phyloP scores from a whole-genome alignment of 495 filamentous ascomycete genomes.

The Cetradonia linearis region DNA sequence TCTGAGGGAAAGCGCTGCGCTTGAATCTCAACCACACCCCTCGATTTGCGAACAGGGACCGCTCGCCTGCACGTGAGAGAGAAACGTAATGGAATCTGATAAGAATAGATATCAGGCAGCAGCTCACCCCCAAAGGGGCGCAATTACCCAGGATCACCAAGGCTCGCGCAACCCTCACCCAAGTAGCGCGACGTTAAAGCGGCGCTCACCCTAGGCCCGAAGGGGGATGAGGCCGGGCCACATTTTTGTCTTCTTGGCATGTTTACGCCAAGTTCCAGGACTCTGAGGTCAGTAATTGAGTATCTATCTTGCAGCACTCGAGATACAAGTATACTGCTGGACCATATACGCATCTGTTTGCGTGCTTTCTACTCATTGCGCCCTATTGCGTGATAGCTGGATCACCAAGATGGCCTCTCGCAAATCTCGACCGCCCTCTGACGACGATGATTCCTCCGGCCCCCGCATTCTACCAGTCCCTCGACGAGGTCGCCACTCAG shows the following conservation, averaged over 20 bases:
- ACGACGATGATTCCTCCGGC: conserved; percentile 10
- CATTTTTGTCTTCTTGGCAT: too few species aligned
- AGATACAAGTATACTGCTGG: too few species aligned
- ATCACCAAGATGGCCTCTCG: conserved; percentile 9
- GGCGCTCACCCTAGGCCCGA: too few species aligned
- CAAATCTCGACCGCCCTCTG: conserved; percentile 15
- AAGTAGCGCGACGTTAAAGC: too few species aligned
- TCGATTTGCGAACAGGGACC: not conserved
- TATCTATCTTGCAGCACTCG: too few species aligned
- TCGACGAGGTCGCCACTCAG: conserved; percentile 13
- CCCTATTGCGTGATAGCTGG: not conserved
- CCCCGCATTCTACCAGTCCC: conserved; percentile 13
- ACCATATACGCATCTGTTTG: too few species aligned
- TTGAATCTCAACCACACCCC: not conserved
- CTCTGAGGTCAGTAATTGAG: not conserved
- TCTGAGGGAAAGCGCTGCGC: not conserved
- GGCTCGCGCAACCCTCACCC: too few species aligned
- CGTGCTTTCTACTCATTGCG: not conserved
- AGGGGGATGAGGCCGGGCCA: too few species aligned
- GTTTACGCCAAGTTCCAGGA: not conserved
- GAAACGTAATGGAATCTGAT: not conserved
- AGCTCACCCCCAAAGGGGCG: not conserved
- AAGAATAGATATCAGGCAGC: not conserved
- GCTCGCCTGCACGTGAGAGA: not conserved
- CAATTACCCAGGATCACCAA: not conserved